phyloP scores from a whole-genome alignment of 352 stramenopile species.

The Blastocystis sp. region DNA sequence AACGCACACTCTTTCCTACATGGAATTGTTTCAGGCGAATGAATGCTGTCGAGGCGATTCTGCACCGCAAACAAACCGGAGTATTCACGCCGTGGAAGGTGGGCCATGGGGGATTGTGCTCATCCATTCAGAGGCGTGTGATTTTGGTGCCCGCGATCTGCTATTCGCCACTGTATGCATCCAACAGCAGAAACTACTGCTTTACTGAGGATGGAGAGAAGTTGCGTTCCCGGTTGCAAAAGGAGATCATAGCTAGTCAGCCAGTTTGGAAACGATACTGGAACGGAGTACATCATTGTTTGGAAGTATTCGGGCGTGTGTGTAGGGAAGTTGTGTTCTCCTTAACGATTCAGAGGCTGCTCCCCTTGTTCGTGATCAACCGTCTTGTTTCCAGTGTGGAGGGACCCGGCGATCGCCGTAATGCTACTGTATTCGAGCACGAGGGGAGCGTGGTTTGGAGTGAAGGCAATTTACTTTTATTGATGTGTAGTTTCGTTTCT shows the following conservation, averaged over 20 bases:
- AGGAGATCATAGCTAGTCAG: not conserved
- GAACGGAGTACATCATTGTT: not conserved
- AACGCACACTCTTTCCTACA: not conserved
- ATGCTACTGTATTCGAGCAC: too few species aligned
- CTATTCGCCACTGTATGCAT: conserved; percentile 2
- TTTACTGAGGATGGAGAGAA: conserved; percentile 25
- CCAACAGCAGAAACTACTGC: not conserved
- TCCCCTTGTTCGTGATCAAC: not conserved
- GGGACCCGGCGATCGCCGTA: too few species aligned
- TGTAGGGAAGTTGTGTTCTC: not conserved
- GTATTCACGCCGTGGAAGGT: conserved; percentile 33
- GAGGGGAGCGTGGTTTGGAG: too few species aligned
- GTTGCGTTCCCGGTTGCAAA: not conserved
- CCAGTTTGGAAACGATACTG: not conserved
- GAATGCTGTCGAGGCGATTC: not conserved
- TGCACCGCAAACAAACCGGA: not conserved
- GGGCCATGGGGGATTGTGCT: not conserved
- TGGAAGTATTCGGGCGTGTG: not conserved
- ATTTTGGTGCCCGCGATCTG: not conserved
- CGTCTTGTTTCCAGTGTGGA: not conserved
- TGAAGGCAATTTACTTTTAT: too few species aligned
- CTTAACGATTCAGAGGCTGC: not conserved
- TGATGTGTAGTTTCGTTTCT: too few species aligned
- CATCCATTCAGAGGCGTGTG: not conserved
- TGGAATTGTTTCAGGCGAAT: not conserved